Evolutionary conservation across 441 rosid genomes (phyloP), one percentile per base, ranked within the genome.

Genomic region (Erodium texanum): DNA sequence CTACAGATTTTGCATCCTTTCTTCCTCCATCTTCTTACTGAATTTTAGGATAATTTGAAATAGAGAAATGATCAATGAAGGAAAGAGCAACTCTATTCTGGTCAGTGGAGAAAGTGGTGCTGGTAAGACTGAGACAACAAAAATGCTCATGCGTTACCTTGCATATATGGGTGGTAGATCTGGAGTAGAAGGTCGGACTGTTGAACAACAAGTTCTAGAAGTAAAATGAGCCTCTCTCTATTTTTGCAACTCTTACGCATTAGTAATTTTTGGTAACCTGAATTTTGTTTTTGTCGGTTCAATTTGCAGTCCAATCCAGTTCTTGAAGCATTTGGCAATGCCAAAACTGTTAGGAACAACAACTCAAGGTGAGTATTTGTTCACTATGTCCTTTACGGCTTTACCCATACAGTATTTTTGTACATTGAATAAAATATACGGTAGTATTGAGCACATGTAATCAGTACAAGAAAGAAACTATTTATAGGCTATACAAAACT

Each of bases 281-380:
- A 45, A 3, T 45, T 45, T 45, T 45, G 43, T 45, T 45, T 18
- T 45, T 45, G 52, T 15, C 18, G 52, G 52, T 61, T 61, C 12
- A 58, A 61, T 61, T 78, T 58, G 78, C 89, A 96, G 99, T 92
- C 99, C 68, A 96, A 96, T 85, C 98, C 98, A 65, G 99, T 96
- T 82, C 98, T 93, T 82, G 99, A 96, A 88, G 97, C 99, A 75
- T 96, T 96, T 84, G 99, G 99, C 43, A 96, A 96, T 74, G 99
- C 99, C 9, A 96, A 96, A 79, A 96, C 99, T 68, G 92, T 96
- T 65, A 85, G 97, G 81, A 96, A 96, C 78, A 96, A 96, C 82
- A 96, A 96, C 79, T 96, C 99, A 70, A 92, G 99, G 99, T 89
- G 74, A 73, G 77, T 73, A 2, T 66, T 32, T 68, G 59, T 70